Conservation (phyloP, 192 early-diverging fungal genomes). For the Rhizoclosmatium sp. region DNA sequence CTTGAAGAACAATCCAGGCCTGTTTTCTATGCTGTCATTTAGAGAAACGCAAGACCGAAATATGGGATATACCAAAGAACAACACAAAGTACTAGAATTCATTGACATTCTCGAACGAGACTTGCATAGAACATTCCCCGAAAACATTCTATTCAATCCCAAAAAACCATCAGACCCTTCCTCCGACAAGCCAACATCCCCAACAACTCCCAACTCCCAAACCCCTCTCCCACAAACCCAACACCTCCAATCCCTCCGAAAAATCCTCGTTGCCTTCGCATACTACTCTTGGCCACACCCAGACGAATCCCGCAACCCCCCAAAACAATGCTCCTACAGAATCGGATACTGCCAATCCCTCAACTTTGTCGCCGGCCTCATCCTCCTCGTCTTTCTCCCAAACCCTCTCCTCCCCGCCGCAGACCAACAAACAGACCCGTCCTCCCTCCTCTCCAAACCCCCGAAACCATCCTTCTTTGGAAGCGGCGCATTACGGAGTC, state of each 20-base stretch:
- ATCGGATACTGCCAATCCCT: constrained; percentile 89
- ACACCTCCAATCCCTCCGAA: constrained; percentile 62
- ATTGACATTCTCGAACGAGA: constrained; percentile 77
- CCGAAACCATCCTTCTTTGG: background rate
- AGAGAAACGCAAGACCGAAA: constrained; percentile 48
- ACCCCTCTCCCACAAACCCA: constrained; percentile 37
- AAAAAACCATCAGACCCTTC: background rate
- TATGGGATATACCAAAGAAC: constrained; percentile 50
- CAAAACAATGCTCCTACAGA: constrained; percentile 50
- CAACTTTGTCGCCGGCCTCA: constrained; percentile 79
- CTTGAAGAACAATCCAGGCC: constrained; percentile 58
- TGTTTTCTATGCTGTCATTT: constrained; percentile 61
- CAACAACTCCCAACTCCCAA: constrained; percentile 3
- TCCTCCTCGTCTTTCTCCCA: constrained; percentile 65
- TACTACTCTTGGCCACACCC: constrained; percentile 67
- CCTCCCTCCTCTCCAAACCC: background rate
- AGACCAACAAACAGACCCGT: background rate
- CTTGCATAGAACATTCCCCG: constrained; percentile 79
- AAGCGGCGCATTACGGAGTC: background rate
- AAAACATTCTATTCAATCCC: constrained; percentile 72
- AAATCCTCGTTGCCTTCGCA: constrained; percentile 76
- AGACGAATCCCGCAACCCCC: constrained; percentile 33
- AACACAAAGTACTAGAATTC: constrained; percentile 64
- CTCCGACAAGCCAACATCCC: constrained; percentile 1
- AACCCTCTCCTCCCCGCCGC: background rate